Evolutionary conservation across 345 rosid species (phyloP), one percentile per base, ranked within the genome.

Genomic region (Salix arbutifolia): DNA sequence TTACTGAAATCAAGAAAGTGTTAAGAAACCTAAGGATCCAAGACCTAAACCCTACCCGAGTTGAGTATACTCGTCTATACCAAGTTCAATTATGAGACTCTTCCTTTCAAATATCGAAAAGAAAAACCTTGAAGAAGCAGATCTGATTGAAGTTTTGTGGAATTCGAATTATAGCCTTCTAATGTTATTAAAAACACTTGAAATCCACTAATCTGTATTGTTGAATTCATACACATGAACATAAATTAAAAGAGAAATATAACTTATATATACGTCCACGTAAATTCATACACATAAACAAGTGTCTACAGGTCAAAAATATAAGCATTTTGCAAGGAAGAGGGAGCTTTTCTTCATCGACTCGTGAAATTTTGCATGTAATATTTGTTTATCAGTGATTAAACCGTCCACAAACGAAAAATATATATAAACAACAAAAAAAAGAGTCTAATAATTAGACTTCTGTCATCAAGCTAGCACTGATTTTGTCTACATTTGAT

Each of bases 401-500:
- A 65, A 28, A 35, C 37, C 37, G 7, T 35, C 19, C 40, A 18
- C 5, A 65, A 30, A 25, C 18, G 14, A 18, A 69, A 46, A 37
- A 38, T 56, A 5, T 13, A n/a, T 58, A 35, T 33, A 23, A 1
- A 4, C 2, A 30, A 3, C 21, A 48, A 19, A 46, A 19, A 74
- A 66, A 10, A 28, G 13, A 52, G 61, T 30, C 38, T 10, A 66
- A 65, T 46, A 60, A 58, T 38, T 38, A 69, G 73, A 67, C 38
- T 73, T 65, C 28, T 48, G 56, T 64, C 64, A 67, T 31, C 46
- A 67, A 25, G 28, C 68, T 77, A 65, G 26, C 2, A 65, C 6
- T 25, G 62, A 67, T 72, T 77, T 28, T 19, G 40, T 42, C 62
- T 73, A 23, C n/a, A 23, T 25, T 68, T 73, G 35, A 60, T 67